A percentile compares a stretch with the other conserved stretches of the same genome.
These are phyloP conservation scores for Cornus controversa DNA, from an alignment of 148 eudicot genomes.

Conservation along the genomic window DNA sequence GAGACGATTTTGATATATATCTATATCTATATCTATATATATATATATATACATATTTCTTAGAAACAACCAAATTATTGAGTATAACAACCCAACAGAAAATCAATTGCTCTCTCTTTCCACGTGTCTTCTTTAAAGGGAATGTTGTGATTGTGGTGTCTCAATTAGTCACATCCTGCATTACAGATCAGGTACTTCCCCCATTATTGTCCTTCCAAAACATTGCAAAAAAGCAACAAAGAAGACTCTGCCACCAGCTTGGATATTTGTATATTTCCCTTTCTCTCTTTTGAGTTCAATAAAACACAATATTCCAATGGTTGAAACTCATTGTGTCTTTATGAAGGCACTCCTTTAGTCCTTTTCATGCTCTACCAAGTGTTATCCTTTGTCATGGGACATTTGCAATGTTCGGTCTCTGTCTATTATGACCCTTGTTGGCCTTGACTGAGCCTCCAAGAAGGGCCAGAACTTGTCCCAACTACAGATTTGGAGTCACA, in stretches of 20 bases:
- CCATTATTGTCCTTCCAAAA: slow-evolving; percentile 13
- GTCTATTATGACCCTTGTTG: not conserved
- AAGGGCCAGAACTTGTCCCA: slow-evolving; percentile 6
- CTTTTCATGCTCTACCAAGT: not conserved
- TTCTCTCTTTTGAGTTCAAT: slow-evolving; percentile 19
- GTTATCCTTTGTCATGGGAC: not conserved
- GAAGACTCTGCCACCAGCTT: not conserved
- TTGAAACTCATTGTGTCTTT: slow-evolving; percentile 7
- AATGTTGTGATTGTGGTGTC: slow-evolving; percentile 22
- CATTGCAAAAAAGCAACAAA: not conserved
- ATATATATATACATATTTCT: too few species aligned
- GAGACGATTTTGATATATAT: too few species aligned
- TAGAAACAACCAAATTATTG: too few species aligned
- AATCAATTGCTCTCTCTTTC: slow-evolving; percentile 2
- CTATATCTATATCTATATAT: too few species aligned
- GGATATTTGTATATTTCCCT: slow-evolving; percentile 4
- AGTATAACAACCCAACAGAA: not conserved
- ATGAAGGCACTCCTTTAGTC: not conserved
- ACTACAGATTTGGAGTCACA: not conserved
- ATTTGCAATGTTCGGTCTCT: not conserved
- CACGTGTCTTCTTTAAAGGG: not conserved
- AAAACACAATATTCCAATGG: slow-evolving; percentile 13
- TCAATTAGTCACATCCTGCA: slow-evolving; percentile 22
- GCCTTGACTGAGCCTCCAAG: not conserved
- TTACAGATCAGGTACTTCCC: not conserved